Evolutionary conservation across 805 yeast genomes (phyloP), one percentile per base, ranked within the genome.

Genomic region (Saccharomycopsis sp.): DNA sequence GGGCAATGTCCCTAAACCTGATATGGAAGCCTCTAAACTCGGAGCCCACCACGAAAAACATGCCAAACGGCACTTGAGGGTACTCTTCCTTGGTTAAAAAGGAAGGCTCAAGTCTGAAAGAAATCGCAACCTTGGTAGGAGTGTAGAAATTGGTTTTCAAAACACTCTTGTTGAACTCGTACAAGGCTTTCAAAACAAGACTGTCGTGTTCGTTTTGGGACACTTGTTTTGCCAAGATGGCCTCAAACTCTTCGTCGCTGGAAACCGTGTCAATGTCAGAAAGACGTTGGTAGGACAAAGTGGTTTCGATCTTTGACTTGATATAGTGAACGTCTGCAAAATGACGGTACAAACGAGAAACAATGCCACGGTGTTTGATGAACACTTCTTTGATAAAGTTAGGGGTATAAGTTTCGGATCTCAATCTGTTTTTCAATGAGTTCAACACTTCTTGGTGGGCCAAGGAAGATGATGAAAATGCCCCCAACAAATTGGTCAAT

Each of bases 1-100:
- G 77, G 16, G 98, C 95, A 57, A 89, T 87, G 62, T 89, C 97
- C 60, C 96, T 77, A 67, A 89, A 89, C 62, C 98, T 75, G 48
- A 92, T 80, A 59, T 89, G 98, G 81, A 89, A 92, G 19, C 96
- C 98, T 61, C 96, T 75, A 65, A 89, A 89, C 57, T 92, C 96
- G 49, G 87, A 83, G 48, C 98, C 98, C 49, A 92, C 95, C 45
- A 88, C 82, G 52, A 89, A 78, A 65, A 89, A 89, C 80, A 89
- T 83, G 50, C 97, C 98, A 57, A 68, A 92, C 41, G 96, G 94
- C 34, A 80, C 81, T 51, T 85, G 89, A 30, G 96, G 95, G 60
- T 88, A 89, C 65, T 89, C 98, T 22, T 76, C 62, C 42, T 60
- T 60, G 34, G 97, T 96, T 61, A 89, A 71, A 65, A 88, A 82